phyloP scores from a whole-genome alignment of 2,329 filamentous ascomycete genomes.

The Aspergillus sp. region DNA sequence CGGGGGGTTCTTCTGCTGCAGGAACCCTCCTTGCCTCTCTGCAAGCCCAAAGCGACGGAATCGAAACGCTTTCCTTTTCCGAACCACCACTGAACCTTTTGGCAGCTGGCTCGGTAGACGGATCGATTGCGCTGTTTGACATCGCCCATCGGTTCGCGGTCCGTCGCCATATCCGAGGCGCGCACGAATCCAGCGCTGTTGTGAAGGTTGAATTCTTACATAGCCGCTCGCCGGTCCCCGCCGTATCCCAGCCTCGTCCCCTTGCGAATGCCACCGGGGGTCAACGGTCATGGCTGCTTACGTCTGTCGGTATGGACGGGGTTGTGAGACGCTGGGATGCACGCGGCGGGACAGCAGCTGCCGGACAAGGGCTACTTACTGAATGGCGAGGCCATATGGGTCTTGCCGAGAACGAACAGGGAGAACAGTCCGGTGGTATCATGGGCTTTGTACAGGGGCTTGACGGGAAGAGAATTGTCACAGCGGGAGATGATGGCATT shows the following conservation, averaged over 20 bases:
- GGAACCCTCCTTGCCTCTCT: conserved; percentile 73
- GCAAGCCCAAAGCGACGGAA: conserved; percentile 65
- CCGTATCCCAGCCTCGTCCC: conserved; percentile 15
- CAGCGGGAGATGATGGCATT: conserved; percentile 73
- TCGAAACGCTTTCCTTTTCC: conserved; percentile 65
- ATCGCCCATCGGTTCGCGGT: conserved; percentile 76
- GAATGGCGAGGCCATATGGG: conserved; percentile 78
- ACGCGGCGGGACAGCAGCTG: conserved; percentile 56
- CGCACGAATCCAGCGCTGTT: conserved; percentile 79
- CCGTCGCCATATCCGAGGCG: conserved; percentile 69
- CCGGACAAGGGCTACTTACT: conserved; percentile 60
- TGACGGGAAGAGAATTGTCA: conserved; percentile 66
- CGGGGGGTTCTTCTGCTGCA: conserved; percentile 36
- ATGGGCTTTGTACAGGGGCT: conserved; percentile 79
- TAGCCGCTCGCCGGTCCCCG: conserved; percentile 31
- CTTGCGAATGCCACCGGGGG: conserved; percentile 16
- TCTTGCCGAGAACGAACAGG: conserved; percentile 44
- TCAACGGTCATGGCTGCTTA: conserved; percentile 59
- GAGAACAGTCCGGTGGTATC: conserved; percentile 72
- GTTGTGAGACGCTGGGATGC: conserved; percentile 83
- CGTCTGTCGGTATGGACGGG: conserved; percentile 84
- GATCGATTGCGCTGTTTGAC: conserved; percentile 75
- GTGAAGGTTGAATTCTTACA: conserved; percentile 83
- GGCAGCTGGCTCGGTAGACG: conserved; percentile 56
- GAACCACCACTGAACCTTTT: conserved; percentile 52